These are phyloP conservation scores for Batrachochytrium dendrobatidis DNA, from an alignment of 371 early-diverging fungal genomes.

Conservation along the genomic window DNA sequence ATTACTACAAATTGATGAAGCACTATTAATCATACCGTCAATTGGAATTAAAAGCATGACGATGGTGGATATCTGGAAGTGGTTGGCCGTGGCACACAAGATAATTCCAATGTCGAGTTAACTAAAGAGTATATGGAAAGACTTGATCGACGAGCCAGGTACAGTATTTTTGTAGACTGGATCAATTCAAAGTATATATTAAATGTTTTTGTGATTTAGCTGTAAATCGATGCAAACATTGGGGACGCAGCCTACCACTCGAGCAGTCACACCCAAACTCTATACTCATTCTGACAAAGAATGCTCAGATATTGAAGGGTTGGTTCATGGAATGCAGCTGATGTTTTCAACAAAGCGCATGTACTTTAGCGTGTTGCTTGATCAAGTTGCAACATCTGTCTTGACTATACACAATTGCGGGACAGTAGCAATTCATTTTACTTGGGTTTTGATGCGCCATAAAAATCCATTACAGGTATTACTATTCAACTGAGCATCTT, in stretches of 20 bases:
- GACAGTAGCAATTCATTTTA: constrained; percentile 28
- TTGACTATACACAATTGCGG: constrained; percentile 40
- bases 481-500: background rate
- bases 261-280: too few relatives aligned
- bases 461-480: constrained; percentile 24
- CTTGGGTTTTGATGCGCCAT: constrained; percentile 25
- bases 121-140: background rate
- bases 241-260: too few relatives aligned
- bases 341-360: constrained; percentile 26
- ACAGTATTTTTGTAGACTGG: too few relatives aligned
- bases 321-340: constrained; percentile 16
- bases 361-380: constrained; percentile 21
- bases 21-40: too few relatives aligned
- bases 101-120: background rate
- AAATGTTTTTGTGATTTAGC: too few relatives aligned
- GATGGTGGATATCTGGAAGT: constrained; percentile 30
- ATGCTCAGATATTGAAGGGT: too few relatives aligned
- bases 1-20: too few relatives aligned
- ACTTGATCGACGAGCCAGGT: background rate
- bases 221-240: too few relatives aligned
- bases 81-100: constrained; percentile 14
- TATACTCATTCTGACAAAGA: too few relatives aligned
- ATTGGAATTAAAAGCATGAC: constrained; percentile 19
- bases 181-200: too few relatives aligned
- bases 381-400: constrained; percentile 28